phyloP scores from a whole-genome alignment of 2,329 filamentous ascomycete species.

The Diaporthe sp. region DNA sequence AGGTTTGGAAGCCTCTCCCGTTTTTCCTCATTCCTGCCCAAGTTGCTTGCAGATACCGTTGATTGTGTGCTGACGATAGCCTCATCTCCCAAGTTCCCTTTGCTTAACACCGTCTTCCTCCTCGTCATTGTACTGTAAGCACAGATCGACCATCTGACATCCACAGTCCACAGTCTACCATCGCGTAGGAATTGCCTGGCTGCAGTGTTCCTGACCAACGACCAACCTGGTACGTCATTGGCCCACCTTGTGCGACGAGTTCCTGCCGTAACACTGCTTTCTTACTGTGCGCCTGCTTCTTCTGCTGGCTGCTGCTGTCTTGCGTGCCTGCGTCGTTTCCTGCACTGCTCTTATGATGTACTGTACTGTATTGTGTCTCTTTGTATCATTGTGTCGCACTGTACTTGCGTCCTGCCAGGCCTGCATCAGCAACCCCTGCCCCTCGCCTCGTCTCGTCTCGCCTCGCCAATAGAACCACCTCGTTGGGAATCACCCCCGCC shows the following conservation, averaged over 20 bases:
- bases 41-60: no score
- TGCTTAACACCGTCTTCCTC: not conserved
- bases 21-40: not conserved
- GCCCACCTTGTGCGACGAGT: constrained; percentile 5
- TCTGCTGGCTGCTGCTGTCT: not conserved
- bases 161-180: not conserved
- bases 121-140: not conserved
- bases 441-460: not conserved
- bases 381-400: not conserved
- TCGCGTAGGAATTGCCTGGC: not conserved
- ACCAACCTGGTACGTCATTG: constrained; percentile 19
- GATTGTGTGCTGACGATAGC: not conserved
- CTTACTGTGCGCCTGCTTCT: not conserved
- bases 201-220: constrained; percentile 3
- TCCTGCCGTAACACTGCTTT: not conserved
- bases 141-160: not conserved
- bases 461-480: constrained; percentile 17
- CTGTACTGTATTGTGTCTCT: not conserved
- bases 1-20: not conserved
- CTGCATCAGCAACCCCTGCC: not conserved
- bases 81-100: not conserved
- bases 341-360: not conserved
- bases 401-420: not conserved
- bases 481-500: constrained; percentile 26
- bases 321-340: no score